Conservation (phyloP, 169 alveolate species). For the Blepharisma undulans region DNA sequence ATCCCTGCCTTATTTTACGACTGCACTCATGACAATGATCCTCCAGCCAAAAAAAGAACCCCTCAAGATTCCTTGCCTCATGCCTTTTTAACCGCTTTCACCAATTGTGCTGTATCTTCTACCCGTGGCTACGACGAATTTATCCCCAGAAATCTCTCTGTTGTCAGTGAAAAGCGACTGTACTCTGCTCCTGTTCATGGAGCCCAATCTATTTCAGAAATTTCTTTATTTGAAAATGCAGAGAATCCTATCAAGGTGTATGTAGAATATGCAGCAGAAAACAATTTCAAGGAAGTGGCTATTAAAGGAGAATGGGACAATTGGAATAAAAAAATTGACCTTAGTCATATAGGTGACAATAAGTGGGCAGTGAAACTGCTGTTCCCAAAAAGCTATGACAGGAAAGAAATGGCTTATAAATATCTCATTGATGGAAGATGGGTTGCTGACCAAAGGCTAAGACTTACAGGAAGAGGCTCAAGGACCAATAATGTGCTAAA, state of each 20-base stretch:
- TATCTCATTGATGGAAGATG: constrained; percentile 85
- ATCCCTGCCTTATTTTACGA: constrained; percentile 89
- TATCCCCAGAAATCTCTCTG: constrained; percentile 84
- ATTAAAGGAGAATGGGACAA: constrained; percentile 83
- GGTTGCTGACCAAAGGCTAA: constrained; percentile 75
- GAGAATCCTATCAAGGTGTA: background rate
- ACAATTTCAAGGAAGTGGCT: constrained; percentile 53
- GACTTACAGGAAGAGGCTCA: constrained; percentile 70
- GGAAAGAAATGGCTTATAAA: constrained; percentile 76
- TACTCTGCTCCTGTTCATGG: constrained; percentile 53
- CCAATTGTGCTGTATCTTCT: constrained; percentile 86
- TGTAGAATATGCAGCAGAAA: constrained; percentile 55
- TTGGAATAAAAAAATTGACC: constrained; percentile 77
- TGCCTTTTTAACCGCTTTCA: constrained; percentile 82
- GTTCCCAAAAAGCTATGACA: background rate
- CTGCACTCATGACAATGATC: constrained; percentile 93
- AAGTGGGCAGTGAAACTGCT: constrained; percentile 31
- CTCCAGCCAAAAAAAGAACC: constrained; percentile 76
- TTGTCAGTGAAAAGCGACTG: constrained; percentile 86
- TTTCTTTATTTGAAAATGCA: background rate
- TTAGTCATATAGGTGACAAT: constrained; percentile 49
- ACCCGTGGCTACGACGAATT: constrained; percentile 91
- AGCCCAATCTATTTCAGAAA: background rate
- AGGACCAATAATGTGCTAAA: constrained; percentile 76
- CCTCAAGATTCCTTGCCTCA: constrained; percentile 82